A percentile compares a stretch with the other conserved stretches of the same genome.
phyloP scores from a whole-genome alignment of 108 stramenopile species.

The Skeletonema menzelii region DNA sequence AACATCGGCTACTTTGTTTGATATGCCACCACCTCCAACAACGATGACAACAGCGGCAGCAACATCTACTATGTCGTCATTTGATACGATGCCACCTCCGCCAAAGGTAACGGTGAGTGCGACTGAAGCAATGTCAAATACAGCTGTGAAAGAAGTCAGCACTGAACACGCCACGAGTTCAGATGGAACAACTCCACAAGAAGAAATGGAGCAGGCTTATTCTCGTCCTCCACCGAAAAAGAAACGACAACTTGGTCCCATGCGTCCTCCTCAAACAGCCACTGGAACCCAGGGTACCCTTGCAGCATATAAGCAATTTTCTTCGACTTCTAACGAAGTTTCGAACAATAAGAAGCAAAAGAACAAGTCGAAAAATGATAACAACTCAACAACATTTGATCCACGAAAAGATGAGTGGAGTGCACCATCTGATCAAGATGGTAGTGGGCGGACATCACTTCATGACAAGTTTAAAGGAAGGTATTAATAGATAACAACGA shows the following conservation, averaged over 20 bases:
- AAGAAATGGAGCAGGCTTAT: background rate
- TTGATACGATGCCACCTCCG: background rate
- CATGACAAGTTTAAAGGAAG: constrained; percentile 86
- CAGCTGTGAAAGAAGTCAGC: background rate
- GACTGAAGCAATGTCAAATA: background rate
- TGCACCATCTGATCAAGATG: constrained; percentile 78
- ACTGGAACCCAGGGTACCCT: constrained; percentile 20
- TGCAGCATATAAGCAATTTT: constrained; percentile 26
- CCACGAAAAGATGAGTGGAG: constrained; percentile 71
- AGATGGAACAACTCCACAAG: background rate
- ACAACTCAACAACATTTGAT: constrained; percentile 25
- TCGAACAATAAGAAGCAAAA: background rate
- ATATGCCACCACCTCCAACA: constrained; percentile 3
- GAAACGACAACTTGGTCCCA: constrained; percentile 17
- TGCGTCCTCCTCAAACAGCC: constrained; percentile 3
- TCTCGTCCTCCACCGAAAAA: background rate
- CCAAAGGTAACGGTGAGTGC: background rate
- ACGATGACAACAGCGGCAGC: background rate
- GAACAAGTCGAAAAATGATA: background rate
- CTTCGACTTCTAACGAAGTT: background rate
- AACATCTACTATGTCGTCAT: background rate
- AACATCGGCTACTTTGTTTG: background rate
- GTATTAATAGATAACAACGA: constrained; percentile 59
- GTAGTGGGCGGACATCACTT: constrained; percentile 73
- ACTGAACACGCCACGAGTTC: background rate